phyloP scores from a whole-genome alignment of 192 early-diverging fungal genomes.

The Coemansia sp. region DNA sequence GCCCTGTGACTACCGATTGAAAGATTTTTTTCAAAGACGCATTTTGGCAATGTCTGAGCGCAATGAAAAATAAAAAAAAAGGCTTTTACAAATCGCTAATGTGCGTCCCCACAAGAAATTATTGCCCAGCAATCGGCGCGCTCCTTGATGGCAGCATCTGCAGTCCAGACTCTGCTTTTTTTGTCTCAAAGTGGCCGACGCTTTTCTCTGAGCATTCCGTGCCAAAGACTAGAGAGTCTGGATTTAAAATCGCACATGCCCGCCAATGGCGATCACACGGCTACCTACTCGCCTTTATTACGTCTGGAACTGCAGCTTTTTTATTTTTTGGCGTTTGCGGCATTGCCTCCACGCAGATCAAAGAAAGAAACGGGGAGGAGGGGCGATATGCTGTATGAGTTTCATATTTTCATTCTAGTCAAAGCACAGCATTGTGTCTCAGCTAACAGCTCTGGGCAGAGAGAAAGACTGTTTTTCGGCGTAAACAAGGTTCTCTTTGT shows the following conservation, averaged over 20 bases:
- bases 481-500: background rate
- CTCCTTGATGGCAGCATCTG: background rate
- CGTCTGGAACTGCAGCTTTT: constrained; percentile 4
- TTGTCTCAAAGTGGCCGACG: no score
- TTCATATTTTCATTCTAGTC: background rate
- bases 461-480: background rate
- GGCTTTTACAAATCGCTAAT: background rate
- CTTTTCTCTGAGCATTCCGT: no score
- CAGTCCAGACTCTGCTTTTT: constrained; percentile 1
- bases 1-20: background rate
- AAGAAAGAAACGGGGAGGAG: constrained; percentile 1
- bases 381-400: background rate
- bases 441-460: background rate
- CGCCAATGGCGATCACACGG: constrained; percentile 3
- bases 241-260: background rate
- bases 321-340: constrained; percentile 5
- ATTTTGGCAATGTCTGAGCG: background rate
- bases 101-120: no score
- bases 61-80: background rate
- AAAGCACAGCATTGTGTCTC: background rate
- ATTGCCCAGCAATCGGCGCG: background rate
- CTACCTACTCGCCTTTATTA: background rate
- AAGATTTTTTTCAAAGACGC: background rate
- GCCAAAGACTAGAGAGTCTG: no score
- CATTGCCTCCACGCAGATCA: constrained; percentile 12